These are phyloP conservation scores for Otatea glauca DNA, from an alignment of 176 grass and related monocot species.

Conservation along the genomic window DNA sequence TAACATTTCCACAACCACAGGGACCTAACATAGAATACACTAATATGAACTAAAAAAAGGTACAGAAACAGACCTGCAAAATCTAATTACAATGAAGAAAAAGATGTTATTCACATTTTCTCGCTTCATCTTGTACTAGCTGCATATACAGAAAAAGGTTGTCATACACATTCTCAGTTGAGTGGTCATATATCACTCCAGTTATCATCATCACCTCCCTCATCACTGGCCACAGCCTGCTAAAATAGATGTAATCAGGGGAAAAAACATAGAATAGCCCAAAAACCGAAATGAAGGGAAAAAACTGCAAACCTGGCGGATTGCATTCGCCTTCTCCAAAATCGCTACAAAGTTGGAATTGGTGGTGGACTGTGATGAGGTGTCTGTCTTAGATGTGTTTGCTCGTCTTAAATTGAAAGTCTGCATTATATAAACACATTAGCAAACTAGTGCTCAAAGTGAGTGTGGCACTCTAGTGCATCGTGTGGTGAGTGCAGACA, in stretches of 20 bases:
- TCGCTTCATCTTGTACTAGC: slow-evolving; percentile 47
- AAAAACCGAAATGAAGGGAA: background rate
- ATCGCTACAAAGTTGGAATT: slow-evolving; percentile 82
- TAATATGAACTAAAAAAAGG: slow-evolving; percentile 44
- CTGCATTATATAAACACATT: slow-evolving; percentile 61
- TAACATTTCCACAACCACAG: slow-evolving; percentile 53
- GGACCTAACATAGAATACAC: slow-evolving; percentile 50
- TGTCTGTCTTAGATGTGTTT: slow-evolving; percentile 60
- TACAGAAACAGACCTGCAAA: slow-evolving; percentile 58
- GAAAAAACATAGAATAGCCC: background rate
- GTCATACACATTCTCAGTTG: slow-evolving; percentile 45
- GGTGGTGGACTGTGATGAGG: slow-evolving; percentile 54
- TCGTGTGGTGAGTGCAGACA: background rate
- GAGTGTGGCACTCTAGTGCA: background rate
- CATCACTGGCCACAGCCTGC: slow-evolving; percentile 93
- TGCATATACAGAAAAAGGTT: slow-evolving; percentile 60
- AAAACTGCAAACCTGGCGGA: slow-evolving; percentile 77
- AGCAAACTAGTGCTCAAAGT: background rate
- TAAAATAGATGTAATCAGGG: slow-evolving; percentile 51
- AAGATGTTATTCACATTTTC: slow-evolving; percentile 81
- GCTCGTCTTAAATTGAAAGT: slow-evolving; percentile 85
- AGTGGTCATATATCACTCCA: slow-evolving; percentile 87
- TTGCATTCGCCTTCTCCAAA: slow-evolving; percentile 94
- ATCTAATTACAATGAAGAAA: slow-evolving; percentile 84
- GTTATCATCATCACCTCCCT: slow-evolving; percentile 90